Percentiles rank a stretch among this genome's conserved stretches.
Conservation (phyloP, 805 yeast genomes). For the Saccharomycopsis fibuligera region DNA sequence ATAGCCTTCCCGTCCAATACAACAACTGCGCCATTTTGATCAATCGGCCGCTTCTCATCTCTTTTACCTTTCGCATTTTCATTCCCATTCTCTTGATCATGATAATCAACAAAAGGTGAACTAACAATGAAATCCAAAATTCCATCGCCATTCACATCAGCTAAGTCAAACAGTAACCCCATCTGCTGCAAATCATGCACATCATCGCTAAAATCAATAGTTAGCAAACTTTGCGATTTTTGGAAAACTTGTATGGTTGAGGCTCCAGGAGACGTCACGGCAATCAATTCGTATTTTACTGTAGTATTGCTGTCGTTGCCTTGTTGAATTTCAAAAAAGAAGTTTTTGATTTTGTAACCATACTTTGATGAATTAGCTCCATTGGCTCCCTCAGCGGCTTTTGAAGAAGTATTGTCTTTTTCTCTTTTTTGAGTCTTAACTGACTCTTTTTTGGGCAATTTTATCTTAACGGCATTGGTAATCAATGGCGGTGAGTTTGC, state of each 20-base stretch:
- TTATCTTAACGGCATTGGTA: too few species aligned
- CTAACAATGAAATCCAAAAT: constrained; percentile 38
- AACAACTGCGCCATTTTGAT: constrained; percentile 34
- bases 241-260: constrained; percentile 37
- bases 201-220: constrained; percentile 26
- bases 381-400: too few species aligned
- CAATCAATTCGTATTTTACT: constrained; percentile 31
- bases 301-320: constrained; percentile 22
- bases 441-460: too few species aligned
- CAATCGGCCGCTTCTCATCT: background rate
- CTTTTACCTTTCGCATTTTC: too few species aligned
- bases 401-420: too few species aligned
- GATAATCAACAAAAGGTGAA: constrained; percentile 36
- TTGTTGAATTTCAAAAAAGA: background rate
- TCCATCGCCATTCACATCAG: constrained; percentile 34
- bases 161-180: constrained; percentile 31
- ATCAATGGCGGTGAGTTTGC: too few species aligned
- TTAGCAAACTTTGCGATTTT: constrained; percentile 24
- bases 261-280: constrained; percentile 47
- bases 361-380: background rate
- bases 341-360: constrained; percentile 1
- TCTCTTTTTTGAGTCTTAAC: too few species aligned
- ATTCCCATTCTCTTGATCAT: constrained; percentile 10
- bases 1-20: constrained; percentile 29
- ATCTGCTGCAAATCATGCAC: constrained; percentile 34